Evolutionary conservation across 495 filamentous ascomycete species (phyloP), one percentile per base, ranked within the genome.

Genomic region (Coniosporium apollinis): DNA sequence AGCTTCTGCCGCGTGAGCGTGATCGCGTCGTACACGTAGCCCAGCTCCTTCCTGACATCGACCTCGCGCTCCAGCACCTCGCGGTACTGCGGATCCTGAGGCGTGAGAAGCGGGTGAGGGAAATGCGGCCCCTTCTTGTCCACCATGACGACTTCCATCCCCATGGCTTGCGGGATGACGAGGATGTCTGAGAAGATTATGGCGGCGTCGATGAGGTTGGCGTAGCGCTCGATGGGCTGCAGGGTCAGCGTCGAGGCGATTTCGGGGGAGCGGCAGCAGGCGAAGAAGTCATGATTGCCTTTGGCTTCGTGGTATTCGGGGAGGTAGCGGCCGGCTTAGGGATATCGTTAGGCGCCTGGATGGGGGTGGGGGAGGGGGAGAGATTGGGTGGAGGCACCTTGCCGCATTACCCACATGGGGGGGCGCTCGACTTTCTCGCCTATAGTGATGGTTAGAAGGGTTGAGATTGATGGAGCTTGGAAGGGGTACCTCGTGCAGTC

Each of bases 121-220:
- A 97, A 96, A 50, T 86, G 76, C 19, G 89, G 89, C 1, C 89
- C 89, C 52, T 91, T 89, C 59, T 85, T 85, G 50, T 93, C 84
- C 19, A 94, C 59, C 89, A 97, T 97, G 58, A 94, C 79, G 7
- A 97, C 89, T 14, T 60, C 62, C 91, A 97, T 96, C 1, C 89
- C 89, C 72, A 97, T 77, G 14, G 89, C 89, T 59, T 97, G 89
- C 2, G 89, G 89, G 45, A 97, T 85, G 38, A 97, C 89, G 26
- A 97, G 69, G 45, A 97, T 97, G 56, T 97, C 89, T 10, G 82
- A 92, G 69, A 97, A 97, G 54, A 97, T 97, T 47, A 97, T 97
- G 21, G 89, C 85, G 11, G 89, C 91, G 58, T 97, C 89, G 43
- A 97, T 76, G 30, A 94, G 72, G 22, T 82, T 85, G 13, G 66